Conservation (phyloP, 139 green algal genomes). For the Medakamo hakoo region DNA sequence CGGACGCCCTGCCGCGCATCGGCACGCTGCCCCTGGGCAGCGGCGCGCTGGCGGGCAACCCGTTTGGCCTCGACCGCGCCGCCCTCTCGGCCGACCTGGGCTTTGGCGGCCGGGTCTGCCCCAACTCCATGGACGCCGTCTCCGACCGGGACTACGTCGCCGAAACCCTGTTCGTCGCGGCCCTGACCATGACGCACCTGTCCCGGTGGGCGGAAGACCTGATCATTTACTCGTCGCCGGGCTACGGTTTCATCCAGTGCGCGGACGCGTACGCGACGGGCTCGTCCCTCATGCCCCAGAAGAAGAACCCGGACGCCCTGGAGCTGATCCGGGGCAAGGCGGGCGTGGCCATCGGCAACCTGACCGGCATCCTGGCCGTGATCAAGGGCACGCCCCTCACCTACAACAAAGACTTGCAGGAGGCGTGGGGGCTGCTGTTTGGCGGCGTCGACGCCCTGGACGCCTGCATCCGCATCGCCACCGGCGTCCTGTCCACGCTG, state of each 20-base stretch:
- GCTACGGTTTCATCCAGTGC: slow-evolving; percentile 84
- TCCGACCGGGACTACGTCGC: slow-evolving; percentile 87
- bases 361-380: slow-evolving; percentile 72
- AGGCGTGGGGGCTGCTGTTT: slow-evolving; percentile 68
- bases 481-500: slow-evolving; percentile 79
- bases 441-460: slow-evolving; percentile 81
- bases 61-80: slow-evolving; percentile 80
- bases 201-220: slow-evolving; percentile 85
- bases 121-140: slow-evolving; percentile 96
- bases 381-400: slow-evolving; percentile 91
- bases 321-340: slow-evolving; percentile 84
- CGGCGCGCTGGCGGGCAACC: slow-evolving; percentile 87
- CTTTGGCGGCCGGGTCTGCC: slow-evolving; percentile 51
- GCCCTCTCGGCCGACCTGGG: slow-evolving; percentile 51
- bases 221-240: slow-evolving; percentile 84
- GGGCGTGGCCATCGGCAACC: slow-evolving; percentile 60
- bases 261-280: slow-evolving; percentile 87
- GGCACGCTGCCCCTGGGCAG: slow-evolving; percentile 76
- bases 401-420: slow-evolving; percentile 99
- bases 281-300: slow-evolving; percentile 95
- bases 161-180: slow-evolving; percentile 72
- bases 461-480: slow-evolving; percentile 79
- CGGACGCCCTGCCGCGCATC: slow-evolving; percentile 69
- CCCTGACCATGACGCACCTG: slow-evolving; percentile 72
- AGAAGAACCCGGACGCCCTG: slow-evolving; percentile 99